These are phyloP conservation scores for Aspergillus ostianus DNA, from an alignment of 495 filamentous ascomycete genomes.

Conservation along the genomic window DNA sequence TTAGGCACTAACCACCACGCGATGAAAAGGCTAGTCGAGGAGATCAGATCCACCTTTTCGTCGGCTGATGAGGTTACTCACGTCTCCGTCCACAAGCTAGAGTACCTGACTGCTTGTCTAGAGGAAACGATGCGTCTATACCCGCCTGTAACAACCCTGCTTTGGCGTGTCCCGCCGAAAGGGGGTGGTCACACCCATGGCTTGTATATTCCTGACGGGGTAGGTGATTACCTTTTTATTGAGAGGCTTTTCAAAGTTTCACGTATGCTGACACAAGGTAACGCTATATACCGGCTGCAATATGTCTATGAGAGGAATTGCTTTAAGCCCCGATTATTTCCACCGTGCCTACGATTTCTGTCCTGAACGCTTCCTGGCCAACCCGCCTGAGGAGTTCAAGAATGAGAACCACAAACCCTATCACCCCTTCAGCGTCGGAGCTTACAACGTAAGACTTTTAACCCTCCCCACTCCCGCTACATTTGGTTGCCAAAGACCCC, in stretches of 20 bases:
- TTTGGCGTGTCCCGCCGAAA: slow-evolving; percentile 1
- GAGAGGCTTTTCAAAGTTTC: too few relatives aligned
- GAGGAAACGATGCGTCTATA: slow-evolving; percentile 8
- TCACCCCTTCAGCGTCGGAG: slow-evolving; percentile 6
- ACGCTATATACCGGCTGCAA: background rate
- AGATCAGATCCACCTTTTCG: background rate
- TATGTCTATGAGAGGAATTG: slow-evolving; percentile 2
- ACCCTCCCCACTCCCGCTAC: background rate
- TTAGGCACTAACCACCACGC: slow-evolving; percentile 2
- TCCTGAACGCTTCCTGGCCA: too few relatives aligned
- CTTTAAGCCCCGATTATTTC: background rate
- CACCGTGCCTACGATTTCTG: too few relatives aligned
- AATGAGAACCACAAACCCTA: slow-evolving; percentile 4
- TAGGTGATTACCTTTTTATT: too few relatives aligned
- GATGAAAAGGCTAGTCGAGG: slow-evolving; percentile 4
- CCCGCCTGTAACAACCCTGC: slow-evolving; percentile 4
- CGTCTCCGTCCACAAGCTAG: slow-evolving; percentile 4
- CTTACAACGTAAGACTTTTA: slow-evolving; percentile 7
- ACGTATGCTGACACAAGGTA: slow-evolving; percentile 1
- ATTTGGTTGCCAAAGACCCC: background rate
- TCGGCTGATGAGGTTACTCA: background rate
- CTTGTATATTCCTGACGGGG: too few relatives aligned
- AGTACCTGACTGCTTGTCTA: slow-evolving; percentile 10
- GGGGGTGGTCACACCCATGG: too few relatives aligned
- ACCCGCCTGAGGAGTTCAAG: background rate